Evolutionary conservation across 257 asterid species (phyloP).

Genomic region (Solanum infundibuliforme): DNA sequence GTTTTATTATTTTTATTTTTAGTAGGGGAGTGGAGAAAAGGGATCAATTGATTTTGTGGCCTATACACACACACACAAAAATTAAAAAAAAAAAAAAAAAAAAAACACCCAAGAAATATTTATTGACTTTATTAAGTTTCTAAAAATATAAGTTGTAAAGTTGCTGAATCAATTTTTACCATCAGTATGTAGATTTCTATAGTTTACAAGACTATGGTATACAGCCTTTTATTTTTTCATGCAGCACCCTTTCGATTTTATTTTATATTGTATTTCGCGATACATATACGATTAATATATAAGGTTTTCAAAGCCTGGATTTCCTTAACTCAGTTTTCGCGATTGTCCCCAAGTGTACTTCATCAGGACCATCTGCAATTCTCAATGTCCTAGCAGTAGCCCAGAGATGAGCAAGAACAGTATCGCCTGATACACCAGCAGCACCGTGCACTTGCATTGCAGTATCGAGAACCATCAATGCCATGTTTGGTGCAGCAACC

Average conservation of each 20-base stretch:
- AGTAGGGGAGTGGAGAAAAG: too few relatives aligned
- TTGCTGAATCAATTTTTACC: neutral
- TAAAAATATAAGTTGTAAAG: neutral
- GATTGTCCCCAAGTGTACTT: neutral
- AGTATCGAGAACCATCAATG: constrained; percentile 75
- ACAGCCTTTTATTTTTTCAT: neutral
- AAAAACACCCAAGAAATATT: neutral
- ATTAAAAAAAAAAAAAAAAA: too few relatives aligned
- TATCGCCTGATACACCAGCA: constrained; percentile 88
- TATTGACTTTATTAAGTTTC: neutral
- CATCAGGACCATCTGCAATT: constrained; percentile 33
- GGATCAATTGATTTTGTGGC: too few relatives aligned
- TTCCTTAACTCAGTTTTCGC: neutral
- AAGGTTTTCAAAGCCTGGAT: neutral
- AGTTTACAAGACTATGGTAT: neutral
- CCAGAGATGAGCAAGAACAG: constrained; percentile 79
- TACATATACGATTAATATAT: neutral
- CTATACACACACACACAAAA: too few relatives aligned
- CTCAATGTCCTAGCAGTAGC: constrained; percentile 79
- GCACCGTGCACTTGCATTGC: constrained; percentile 83
- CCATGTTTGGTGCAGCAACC: constrained; percentile 95
- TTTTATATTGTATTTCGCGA: neutral
- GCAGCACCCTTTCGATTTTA: neutral
- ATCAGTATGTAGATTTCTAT: neutral
- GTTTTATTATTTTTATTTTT: too few relatives aligned